phyloP scores from a whole-genome alignment of 768 basidiomycete genomes.

The Gloeophyllum trabeum region DNA sequence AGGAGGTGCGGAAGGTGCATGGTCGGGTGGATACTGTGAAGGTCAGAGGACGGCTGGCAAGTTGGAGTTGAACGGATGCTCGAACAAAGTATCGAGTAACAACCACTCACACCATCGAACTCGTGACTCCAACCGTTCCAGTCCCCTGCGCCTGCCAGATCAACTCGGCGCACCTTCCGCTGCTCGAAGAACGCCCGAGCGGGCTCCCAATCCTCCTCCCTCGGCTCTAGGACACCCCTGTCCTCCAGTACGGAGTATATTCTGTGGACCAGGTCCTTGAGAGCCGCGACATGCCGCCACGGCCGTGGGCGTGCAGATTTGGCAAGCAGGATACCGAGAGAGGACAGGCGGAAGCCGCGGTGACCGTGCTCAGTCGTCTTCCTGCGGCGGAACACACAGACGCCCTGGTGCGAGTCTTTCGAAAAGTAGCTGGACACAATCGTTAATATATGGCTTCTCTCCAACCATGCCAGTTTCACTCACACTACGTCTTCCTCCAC shows the following conservation, averaged over 20 bases:
- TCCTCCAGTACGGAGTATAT: conserved; percentile 43
- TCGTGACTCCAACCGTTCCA: conserved; percentile 67
- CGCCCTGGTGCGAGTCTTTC: conserved; percentile 55
- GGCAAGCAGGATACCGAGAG: conserved; percentile 64
- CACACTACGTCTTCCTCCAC: conserved; percentile 76
- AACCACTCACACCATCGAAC: conserved; percentile 35
- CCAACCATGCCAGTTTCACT: conserved; percentile 19
- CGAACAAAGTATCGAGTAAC: background rate
- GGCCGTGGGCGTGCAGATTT: conserved; percentile 58
- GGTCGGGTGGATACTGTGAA: conserved; percentile 33
- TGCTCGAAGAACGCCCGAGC: conserved; percentile 56
- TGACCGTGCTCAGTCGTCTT: conserved; percentile 61
- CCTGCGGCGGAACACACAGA: conserved; percentile 64
- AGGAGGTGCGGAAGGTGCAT: conserved; percentile 67
- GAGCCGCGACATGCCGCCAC: conserved; percentile 56
- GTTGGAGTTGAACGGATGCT: too few relatives aligned
- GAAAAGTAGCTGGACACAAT: conserved; percentile 59
- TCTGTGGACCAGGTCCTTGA: conserved; percentile 45
- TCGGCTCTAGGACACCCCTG: conserved; percentile 34
- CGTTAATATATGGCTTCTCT: too few relatives aligned
- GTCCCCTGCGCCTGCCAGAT: conserved; percentile 43
- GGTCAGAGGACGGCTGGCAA: conserved; percentile 1
- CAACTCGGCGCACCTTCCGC: conserved; percentile 35
- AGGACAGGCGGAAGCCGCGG: conserved; percentile 71
- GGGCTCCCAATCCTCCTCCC: conserved; percentile 51